Evolutionary conservation across 768 basidiomycete species (phyloP), one percentile per base, ranked within the genome.

Genomic region (Royoungia palumana): DNA sequence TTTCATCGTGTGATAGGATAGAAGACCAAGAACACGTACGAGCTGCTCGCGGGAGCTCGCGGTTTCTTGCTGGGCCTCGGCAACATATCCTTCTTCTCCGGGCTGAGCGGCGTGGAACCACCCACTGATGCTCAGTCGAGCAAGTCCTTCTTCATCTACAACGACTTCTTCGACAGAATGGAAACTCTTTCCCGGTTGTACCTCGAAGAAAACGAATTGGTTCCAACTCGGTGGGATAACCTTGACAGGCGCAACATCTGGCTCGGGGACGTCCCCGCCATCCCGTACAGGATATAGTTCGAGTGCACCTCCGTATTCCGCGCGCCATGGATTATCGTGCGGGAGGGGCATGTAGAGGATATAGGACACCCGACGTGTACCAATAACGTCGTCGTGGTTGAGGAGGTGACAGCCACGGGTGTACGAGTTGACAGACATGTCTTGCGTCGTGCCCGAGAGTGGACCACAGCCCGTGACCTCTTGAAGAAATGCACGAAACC

Each of bases 351-450:
- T 88, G 72, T 98, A 98, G 41, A 97, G 83, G 70, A 98, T 95
- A 73, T 95, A 98, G 1, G 91, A 94, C 45, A 97, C 88, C 35
- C 92, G 82, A 21, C 95, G 86, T 8, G 92, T 81, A 52, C 93
- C 93, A 63, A 97, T 97, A 21, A 95, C 94, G 67, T 98, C 95
- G 82, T 98, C 95, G 74, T 98, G 95, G 68, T 95, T 91, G 61
- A 98, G 83, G 10, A 98, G 80, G 70, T 98, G 94, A 66, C 87
- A 96, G 38, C 93, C 91, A 53, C 85, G 81, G 17, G 84, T 86
- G 70, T 97, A 97, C 8, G 88, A 84, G 62, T 92, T 93, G 51
- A 95, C 87, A 36, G 90, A 90, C 83, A 94, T 94, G 73, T 98
- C 95, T 63, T 92, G 93, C 66, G 94, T 95, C 36, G 75, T 78